These are phyloP conservation scores for Carex cristatella DNA, from an alignment of 176 grass and related monocot species.

Conservation along the genomic window DNA sequence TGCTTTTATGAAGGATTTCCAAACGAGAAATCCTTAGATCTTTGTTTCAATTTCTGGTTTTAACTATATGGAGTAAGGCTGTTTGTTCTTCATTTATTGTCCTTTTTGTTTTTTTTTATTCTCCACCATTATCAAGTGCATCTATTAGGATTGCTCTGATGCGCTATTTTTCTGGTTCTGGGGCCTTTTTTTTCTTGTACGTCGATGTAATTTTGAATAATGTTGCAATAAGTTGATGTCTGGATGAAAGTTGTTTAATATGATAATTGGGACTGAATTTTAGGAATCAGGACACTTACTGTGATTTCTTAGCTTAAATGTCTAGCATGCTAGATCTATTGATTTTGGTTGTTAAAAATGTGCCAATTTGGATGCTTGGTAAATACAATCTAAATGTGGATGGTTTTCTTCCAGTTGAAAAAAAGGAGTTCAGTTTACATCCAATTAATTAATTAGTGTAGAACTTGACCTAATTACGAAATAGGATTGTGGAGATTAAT, in stretches of 20 bases:
- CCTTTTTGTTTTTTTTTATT: neutral
- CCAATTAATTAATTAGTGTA: neutral
- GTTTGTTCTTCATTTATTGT: neutral
- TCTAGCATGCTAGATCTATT: neutral
- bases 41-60: neutral
- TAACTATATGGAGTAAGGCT: conserved; percentile 12
- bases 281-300: neutral
- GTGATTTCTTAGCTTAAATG: neutral
- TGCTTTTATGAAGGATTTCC: conserved; percentile 97
- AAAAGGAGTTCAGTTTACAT: neutral
- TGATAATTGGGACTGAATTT: neutral
- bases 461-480: neutral
- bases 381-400: neutral
- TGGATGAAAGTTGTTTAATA: neutral
- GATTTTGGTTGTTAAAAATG: neutral
- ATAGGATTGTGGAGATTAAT: neutral
- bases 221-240: neutral
- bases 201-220: neutral
- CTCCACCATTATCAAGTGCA: neutral
- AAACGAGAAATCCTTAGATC: conserved; percentile 69
- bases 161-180: neutral
- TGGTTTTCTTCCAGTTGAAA: neutral
- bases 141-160: neutral
- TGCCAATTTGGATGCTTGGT: neutral
- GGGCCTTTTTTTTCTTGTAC: neutral